Evolutionary conservation across 176 grass and related monocot genomes (phyloP).

Genomic region (Tuctoria greenei): DNA sequence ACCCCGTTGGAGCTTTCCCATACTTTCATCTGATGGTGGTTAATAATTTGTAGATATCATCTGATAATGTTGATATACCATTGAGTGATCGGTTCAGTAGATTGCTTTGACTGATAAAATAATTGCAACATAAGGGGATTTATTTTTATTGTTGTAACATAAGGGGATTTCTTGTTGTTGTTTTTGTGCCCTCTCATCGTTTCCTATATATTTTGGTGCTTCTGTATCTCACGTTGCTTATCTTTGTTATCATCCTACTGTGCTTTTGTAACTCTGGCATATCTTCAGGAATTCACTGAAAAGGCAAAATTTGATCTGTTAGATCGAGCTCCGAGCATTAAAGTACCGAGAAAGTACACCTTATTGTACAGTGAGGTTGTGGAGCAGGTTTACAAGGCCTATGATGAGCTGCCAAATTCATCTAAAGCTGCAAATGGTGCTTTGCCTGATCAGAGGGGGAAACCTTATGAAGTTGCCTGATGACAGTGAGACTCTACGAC

Average conservation of each 20-base stretch:
- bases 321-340: constrained; percentile 59
- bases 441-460: constrained; percentile 46
- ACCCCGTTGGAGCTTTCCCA: too few relatives aligned
- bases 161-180: constrained; percentile 20
- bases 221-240: constrained; percentile 9
- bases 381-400: constrained; percentile 79
- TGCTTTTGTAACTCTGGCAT: constrained; percentile 67
- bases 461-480: constrained; percentile 49
- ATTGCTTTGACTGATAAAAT: constrained; percentile 11
- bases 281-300: constrained; percentile 85
- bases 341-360: constrained; percentile 52
- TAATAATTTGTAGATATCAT: constrained; percentile 23
- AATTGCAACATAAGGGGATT: neutral
- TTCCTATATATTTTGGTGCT: constrained; percentile 11
- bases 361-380: constrained; percentile 67
- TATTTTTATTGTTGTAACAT: neutral
- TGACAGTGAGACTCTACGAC: constrained; percentile 43
- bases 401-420: constrained; percentile 57
- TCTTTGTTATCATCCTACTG: constrained; percentile 46
- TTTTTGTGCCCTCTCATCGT: constrained; percentile 2
- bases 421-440: constrained; percentile 38
- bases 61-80: constrained; percentile 9
- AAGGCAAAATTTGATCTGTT: constrained; percentile 61
- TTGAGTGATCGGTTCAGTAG: neutral
- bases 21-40: too few relatives aligned